phyloP scores from a whole-genome alignment of 108 stramenopile species.

The Craspedostauros australis region DNA sequence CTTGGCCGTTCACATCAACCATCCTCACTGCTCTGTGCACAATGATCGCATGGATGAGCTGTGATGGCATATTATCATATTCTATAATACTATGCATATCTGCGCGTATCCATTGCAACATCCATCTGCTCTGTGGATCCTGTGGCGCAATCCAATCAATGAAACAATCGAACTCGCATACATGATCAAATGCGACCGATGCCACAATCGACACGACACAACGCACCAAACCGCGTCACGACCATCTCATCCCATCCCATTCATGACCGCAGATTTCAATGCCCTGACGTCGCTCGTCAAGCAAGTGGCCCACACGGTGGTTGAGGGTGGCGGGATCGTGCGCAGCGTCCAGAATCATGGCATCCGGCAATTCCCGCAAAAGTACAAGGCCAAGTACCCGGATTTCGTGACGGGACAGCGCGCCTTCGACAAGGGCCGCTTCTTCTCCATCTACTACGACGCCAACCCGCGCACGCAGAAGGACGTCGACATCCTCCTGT shows the following conservation, averaged over 20 bases:
- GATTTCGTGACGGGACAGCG: constrained; percentile 65
- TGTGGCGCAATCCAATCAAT: not conserved
- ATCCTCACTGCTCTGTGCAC: no score
- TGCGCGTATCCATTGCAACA: not conserved
- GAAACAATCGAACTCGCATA: no score
- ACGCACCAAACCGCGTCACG: not conserved
- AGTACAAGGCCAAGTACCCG: constrained; percentile 75
- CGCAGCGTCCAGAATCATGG: constrained; percentile 85
- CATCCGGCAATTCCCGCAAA: constrained; percentile 74
- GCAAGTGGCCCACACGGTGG: constrained; percentile 66
- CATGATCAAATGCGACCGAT: no score
- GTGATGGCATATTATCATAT: no score
- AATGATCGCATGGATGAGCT: no score
- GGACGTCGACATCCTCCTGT: constrained; percentile 56
- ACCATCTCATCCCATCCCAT: not conserved
- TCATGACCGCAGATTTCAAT: constrained; percentile 36
- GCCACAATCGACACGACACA: no score
- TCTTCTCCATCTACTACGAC: constrained; percentile 78
- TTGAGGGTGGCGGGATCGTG: constrained; percentile 76
- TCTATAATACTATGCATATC: not conserved
- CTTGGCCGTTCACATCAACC: no score
- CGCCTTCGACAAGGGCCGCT: constrained; percentile 80
- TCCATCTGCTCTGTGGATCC: not conserved
- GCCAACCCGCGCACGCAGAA: constrained; percentile 54
- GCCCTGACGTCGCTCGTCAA: constrained; percentile 58